Conservation (phyloP, 768 basidiomycete genomes). For the Auricularia cornea region DNA sequence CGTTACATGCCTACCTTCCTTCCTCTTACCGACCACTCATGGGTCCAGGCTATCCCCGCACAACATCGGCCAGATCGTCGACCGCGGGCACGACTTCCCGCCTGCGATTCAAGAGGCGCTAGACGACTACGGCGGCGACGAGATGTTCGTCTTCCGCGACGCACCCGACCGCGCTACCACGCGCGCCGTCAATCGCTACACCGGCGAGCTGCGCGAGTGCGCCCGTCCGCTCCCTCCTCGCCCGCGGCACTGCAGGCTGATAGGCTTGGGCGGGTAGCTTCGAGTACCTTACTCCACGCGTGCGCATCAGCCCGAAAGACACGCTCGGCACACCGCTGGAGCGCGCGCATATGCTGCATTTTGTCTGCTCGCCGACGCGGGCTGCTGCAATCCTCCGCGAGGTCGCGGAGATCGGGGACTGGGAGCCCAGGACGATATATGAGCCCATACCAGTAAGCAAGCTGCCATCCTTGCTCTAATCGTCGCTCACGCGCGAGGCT, state of each 20-base stretch:
- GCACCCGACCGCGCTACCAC: slow-evolving; percentile 52
- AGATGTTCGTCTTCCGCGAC: slow-evolving; percentile 70
- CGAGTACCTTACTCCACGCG: slow-evolving; percentile 64
- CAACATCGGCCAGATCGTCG: slow-evolving; percentile 74
- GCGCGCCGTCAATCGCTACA: slow-evolving; percentile 64
- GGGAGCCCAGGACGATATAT: slow-evolving; percentile 65
- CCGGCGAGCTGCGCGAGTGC: slow-evolving; percentile 64
- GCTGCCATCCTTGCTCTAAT: not conserved
- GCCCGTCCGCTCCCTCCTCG: slow-evolving; percentile 10
- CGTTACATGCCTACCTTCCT: slow-evolving; percentile 1
- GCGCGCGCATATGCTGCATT: slow-evolving; percentile 55
- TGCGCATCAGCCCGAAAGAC: slow-evolving; percentile 65
- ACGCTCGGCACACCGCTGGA: slow-evolving; percentile 43
- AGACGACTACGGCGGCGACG: slow-evolving; percentile 50
- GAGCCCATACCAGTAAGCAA: slow-evolving; percentile 77
- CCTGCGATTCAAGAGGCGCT: slow-evolving; percentile 44
- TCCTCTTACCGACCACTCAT: not conserved
- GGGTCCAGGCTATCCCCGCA: slow-evolving; percentile 53
- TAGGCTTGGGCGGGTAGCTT: no score
- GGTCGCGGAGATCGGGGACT: slow-evolving; percentile 40
- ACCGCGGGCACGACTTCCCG: slow-evolving; percentile 74
- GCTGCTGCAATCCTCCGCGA: slow-evolving; percentile 61
- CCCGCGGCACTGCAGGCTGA: no score
- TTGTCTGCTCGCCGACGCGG: slow-evolving; percentile 75
- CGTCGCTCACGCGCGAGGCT: slow-evolving; percentile 1